Evolutionary conservation across 441 rosid species (phyloP), one percentile per base, ranked within the genome.

Genomic region (Gossypium aridum): DNA sequence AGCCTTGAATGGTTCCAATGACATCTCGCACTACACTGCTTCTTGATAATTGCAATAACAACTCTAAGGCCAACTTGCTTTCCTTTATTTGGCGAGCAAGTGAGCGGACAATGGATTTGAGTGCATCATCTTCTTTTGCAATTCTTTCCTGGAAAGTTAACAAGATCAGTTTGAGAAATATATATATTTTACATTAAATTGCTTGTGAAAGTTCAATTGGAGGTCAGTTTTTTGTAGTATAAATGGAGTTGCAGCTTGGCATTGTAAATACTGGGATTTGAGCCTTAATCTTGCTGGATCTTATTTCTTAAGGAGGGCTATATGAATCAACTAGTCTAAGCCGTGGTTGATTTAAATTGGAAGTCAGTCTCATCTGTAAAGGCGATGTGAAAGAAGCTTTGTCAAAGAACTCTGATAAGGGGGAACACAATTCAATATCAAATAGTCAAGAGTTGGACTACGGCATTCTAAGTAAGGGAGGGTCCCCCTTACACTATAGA

Each of bases 41-140:
- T 70, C 72, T 68, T 43, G 85, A 82, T 67, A 80, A 71, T 54
- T 84, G 82, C 62, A 81, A 31, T 9, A 84, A 51, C 75, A 84
- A 67, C 66, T 74, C 76, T 67, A 82, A 66, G n/a, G 87, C 83
- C 37, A 76, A 76, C 76, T 75, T 81, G 61, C 85, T 73, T 76
- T 84, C 85, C 64, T 34, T 72, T n/a, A 78, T 76, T 59, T 71
- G 81, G 59, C 84, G 83, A 37, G 85, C 76, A 56, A 84, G 82
- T n/a, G 81, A 84, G 10, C 61, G 76, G 28, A 84, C 83, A 57
- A 72, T 74, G 9, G 28, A 78, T 68, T 76, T 75, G 3, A 82
- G 78, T n/a, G 79, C 81, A 39, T 22, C 67, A 26, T 79, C 75
- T 45, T 69, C 71, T 31, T 67, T 54, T 22, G 64, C 79, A 56